Evolutionary conservation across 345 rosid species (phyloP).

Genomic region (Rhodamnia rubescens): DNA sequence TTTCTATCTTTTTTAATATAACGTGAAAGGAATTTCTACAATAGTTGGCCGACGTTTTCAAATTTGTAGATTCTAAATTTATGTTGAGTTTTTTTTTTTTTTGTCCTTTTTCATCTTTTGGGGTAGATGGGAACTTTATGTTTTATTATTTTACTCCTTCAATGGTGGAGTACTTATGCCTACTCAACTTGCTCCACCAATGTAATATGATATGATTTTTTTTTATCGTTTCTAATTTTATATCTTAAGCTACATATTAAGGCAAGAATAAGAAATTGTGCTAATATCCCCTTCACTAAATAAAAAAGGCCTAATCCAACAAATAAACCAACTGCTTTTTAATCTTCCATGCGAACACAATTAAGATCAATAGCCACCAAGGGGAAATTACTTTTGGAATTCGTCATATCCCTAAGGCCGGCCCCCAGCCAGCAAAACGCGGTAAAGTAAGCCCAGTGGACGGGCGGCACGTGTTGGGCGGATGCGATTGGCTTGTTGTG

Average conservation of each 20-base stretch:
- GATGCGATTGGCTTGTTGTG: not conserved
- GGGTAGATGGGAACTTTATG: not conserved
- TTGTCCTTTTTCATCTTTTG: not conserved
- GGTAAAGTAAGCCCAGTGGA: not conserved
- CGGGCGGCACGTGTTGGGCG: not conserved
- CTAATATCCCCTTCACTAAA: not conserved
- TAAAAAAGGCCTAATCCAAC: no score
- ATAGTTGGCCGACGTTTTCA: not conserved
- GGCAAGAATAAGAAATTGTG: not conserved
- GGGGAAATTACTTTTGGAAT: not conserved
- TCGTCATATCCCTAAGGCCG: not conserved
- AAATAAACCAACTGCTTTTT: not conserved
- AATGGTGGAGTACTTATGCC: not conserved
- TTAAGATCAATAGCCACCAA: no score
- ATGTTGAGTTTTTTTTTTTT: not conserved
- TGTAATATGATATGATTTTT: not conserved
- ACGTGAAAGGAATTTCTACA: not conserved
- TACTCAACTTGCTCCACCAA: not conserved
- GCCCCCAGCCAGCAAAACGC: not conserved
- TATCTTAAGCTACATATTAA: not conserved
- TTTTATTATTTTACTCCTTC: not conserved
- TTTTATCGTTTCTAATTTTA: not conserved
- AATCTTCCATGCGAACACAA: not conserved
- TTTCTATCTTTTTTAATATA: not conserved
- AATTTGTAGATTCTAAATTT: not conserved